Conservation (phyloP, 306 rosid species). For the Rosa rugosa region DNA sequence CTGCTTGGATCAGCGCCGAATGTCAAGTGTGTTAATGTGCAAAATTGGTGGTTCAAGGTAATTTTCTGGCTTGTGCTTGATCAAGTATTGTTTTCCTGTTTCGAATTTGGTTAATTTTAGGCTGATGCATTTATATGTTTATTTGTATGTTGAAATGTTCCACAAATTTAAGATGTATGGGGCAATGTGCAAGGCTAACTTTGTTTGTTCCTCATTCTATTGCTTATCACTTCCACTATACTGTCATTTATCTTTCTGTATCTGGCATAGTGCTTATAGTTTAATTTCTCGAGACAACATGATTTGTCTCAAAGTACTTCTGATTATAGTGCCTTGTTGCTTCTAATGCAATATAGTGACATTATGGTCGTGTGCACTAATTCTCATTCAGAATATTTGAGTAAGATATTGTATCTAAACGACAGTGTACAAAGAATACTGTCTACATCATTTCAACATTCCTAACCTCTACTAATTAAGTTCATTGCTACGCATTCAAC, state of each 20-base stretch:
- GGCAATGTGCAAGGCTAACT: not conserved
- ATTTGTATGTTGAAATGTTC: not conserved
- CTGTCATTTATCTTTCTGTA: not conserved
- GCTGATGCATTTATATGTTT: too few species aligned
- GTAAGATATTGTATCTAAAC: not conserved
- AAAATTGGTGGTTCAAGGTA: slow-evolving; percentile 9
- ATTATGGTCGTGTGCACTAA: too few species aligned
- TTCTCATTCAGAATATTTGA: not conserved
- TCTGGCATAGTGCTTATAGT: not conserved
- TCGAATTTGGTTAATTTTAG: not conserved
- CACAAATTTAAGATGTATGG: not conserved
- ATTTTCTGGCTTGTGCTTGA: not conserved
- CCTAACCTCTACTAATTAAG: too few species aligned
- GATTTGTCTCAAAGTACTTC: not conserved
- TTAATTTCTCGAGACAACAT: not conserved
- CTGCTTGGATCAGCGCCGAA: not conserved
- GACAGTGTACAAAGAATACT: not conserved
- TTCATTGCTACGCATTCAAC: not conserved
- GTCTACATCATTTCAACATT: not conserved
- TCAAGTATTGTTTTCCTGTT: not conserved
- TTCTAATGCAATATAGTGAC: not conserved
- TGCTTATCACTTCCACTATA: not conserved
- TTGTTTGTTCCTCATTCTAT: not conserved
- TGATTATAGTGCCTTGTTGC: not conserved
- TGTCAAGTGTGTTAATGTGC: slow-evolving; percentile 9